A percentile compares a stretch with the other conserved stretches of the same genome.
Conservation (phyloP, 257 asterid species). For the Solanum chiquidenum region DNA sequence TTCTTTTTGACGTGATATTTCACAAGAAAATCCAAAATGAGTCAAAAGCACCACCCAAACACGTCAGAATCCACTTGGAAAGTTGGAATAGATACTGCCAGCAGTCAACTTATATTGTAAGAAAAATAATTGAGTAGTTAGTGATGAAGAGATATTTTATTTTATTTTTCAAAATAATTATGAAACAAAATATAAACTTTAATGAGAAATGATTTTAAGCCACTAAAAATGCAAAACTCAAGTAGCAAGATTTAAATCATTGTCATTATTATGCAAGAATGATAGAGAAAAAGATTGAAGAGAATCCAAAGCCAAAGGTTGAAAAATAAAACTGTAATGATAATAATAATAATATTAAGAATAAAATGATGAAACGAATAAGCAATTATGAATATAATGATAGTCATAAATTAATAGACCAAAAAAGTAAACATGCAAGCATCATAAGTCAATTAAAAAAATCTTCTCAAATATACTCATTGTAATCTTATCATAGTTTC, state of each 20-base stretch:
- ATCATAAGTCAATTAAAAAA: constrained; percentile 15
- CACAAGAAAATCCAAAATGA: neutral
- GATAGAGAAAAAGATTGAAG: neutral
- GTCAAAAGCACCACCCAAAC: neutral
- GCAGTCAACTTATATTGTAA: neutral
- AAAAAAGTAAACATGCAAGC: constrained; percentile 4
- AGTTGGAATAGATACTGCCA: neutral
- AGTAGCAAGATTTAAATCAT: neutral
- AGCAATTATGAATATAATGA: neutral
- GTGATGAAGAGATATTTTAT: neutral
- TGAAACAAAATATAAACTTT: neutral
- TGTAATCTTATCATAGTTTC: neutral
- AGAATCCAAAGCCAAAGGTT: neutral
- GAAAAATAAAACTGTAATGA: neutral
- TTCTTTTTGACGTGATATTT: neutral
- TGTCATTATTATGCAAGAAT: neutral
- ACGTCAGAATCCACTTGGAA: neutral
- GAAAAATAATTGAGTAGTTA: neutral
- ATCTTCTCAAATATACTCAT: neutral
- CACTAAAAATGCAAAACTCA: neutral
- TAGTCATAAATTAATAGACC: neutral
- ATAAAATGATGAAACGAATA: neutral
- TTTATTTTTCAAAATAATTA: neutral
- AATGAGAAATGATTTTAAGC: neutral
- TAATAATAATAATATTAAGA: neutral